These are phyloP conservation scores for Yamadazyma oceani DNA, from an alignment of 1,139 yeast species.

Conservation along the genomic window DNA sequence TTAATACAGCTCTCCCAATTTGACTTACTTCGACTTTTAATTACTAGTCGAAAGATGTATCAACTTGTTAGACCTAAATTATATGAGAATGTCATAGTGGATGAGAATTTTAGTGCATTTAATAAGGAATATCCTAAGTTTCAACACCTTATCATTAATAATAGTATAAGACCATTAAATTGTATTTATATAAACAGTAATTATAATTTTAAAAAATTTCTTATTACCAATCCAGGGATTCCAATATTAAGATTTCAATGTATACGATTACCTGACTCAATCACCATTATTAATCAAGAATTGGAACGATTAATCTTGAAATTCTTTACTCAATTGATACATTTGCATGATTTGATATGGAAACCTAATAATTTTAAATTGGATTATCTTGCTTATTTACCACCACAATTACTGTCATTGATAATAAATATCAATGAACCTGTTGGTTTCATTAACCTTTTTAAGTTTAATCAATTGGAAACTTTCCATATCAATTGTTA, in stretches of 20 bases:
- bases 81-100: conserved; percentile 41
- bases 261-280: conserved; percentile 35
- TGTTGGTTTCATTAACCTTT: not conserved
- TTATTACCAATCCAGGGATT: conserved; percentile 13
- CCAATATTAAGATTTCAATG: conserved; percentile 21
- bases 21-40: conserved; percentile 37
- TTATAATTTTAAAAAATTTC: conserved; percentile 33
- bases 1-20: conserved; percentile 40
- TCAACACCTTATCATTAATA: not conserved
- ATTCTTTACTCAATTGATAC: conserved; percentile 52
- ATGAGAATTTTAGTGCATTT: conserved; percentile 36
- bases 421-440: not conserved
- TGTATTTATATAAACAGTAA: conserved; percentile 35
- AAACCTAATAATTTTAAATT: conserved; percentile 32
- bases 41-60: conserved; percentile 30
- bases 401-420: not conserved
- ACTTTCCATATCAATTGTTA: not conserved
- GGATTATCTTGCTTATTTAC: conserved; percentile 22
- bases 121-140: conserved; percentile 27
- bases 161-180: conserved; percentile 15
- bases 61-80: conserved; percentile 31
- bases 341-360: conserved; percentile 34
- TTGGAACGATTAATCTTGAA: conserved; percentile 54
- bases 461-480: not conserved
- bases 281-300: conserved; percentile 32